Base-by-base conservation (phyloP, 2,329 filamentous ascomycete genomes). In the Colletotrichum orbiculare region DNA sequence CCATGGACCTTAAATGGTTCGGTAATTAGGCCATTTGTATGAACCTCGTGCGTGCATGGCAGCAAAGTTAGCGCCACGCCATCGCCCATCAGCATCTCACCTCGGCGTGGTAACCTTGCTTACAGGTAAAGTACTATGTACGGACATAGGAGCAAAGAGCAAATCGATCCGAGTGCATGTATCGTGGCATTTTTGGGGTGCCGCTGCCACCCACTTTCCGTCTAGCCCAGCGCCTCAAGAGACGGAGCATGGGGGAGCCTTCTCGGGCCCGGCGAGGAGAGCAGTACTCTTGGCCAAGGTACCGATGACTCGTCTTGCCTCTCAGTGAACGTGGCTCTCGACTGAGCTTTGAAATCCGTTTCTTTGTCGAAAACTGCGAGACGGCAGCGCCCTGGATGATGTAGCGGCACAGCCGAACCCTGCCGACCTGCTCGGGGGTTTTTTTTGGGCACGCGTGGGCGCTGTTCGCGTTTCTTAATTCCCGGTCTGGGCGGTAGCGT, bases 361-460 rank as follows among this genome's bases (percentile, higher is more conserved):
- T 46, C 46, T 43, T 47, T 62, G 52, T 61, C 49, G 13, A 38
- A 52, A 50, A 39, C 39, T 42, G 43, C 43, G n/a, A 35, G 11
- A 3, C 11, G 38, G 34, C 45, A 35, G 38, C 48, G 12, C 33
- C 46, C 4, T 37, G 39, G 54, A 12, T 57, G 37, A 33, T 25
- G 37, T 62, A 15, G 62, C 52, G 59, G 50, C 46, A 56, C 46
- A 35, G 15, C 57, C 58, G 41, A 56, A 50, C 57, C 46, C 41
- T 65, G 25, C 25, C 25, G 25, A 25, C 25, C 25, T 25, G n/a
- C 34, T 65, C 52, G 52, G 62, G 57, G 45, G 33, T 33, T 55
- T 58, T 38, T 54, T 65, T 62, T 65, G 62, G 39, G 45, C 62
- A 62, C 62, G 52, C 62, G 55, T 65, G 52, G 62, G 58, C 62